These are phyloP conservation scores for Pythium folliculosum DNA, from an alignment of 352 stramenopile genomes.

Conservation along the genomic window DNA sequence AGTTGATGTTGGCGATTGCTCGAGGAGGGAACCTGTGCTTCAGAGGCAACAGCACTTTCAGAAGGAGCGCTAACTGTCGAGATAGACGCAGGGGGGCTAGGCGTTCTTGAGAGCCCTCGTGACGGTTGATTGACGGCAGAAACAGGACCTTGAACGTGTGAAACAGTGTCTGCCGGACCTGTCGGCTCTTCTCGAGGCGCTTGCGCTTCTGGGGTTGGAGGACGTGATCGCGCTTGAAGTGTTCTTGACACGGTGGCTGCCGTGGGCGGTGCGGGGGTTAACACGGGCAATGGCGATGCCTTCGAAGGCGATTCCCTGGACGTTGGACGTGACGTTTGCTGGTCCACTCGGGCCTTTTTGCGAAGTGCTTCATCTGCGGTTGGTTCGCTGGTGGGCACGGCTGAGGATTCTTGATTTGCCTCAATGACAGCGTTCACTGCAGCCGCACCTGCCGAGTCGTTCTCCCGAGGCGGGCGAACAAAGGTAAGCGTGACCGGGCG, in stretches of 20 bases:
- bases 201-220: slow-evolving; percentile 8
- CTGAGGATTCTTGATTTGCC: background rate
- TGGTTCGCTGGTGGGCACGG: background rate
- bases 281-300: background rate
- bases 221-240: background rate
- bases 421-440: slow-evolving; percentile 3
- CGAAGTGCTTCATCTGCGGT: background rate
- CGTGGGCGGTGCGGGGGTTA: background rate
- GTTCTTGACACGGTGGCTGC: background rate
- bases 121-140: background rate
- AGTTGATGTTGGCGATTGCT: background rate
- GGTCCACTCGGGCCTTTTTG: slow-evolving; percentile 1
- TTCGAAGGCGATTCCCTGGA: background rate
- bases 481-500: slow-evolving; percentile 56
- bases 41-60: background rate
- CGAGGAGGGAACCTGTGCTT: background rate
- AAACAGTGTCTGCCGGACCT: too few species aligned
- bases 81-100: background rate
- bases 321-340: background rate
- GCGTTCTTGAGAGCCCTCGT: background rate
- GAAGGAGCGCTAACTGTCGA: background rate
- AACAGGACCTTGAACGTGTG: background rate
- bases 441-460: background rate
- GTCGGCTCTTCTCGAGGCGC: background rate
- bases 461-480: slow-evolving; percentile 9